Evolutionary conservation across 306 rosid species (phyloP).

Genomic region (Quercus glauca): DNA sequence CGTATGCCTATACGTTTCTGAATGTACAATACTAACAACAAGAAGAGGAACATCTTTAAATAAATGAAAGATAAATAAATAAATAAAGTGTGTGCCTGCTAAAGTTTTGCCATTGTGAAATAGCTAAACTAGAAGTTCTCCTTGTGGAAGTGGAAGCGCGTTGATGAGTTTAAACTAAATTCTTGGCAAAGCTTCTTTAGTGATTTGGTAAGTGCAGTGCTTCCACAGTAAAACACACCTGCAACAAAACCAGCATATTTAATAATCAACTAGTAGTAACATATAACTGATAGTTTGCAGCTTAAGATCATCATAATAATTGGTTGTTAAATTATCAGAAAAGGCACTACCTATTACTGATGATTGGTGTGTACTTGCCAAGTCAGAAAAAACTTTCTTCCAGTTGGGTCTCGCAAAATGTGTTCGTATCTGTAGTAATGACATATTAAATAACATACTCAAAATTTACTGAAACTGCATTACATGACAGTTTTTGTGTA

Average conservation of each 20-base stretch:
- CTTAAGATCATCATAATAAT: neutral
- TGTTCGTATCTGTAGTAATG: slow-evolving; percentile 61
- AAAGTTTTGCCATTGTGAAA: neutral
- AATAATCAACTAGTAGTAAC: neutral
- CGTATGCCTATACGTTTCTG: neutral
- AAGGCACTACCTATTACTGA: slow-evolving; percentile 56
- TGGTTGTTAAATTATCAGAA: neutral
- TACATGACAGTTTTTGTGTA: neutral
- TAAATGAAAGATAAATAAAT: neutral
- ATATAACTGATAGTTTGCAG: neutral
- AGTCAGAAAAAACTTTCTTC: slow-evolving; percentile 58
- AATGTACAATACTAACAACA: neutral
- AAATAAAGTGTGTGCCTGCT: neutral
- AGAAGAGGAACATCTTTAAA: neutral
- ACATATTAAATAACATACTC: neutral
- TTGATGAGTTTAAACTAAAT: slow-evolving; percentile 34
- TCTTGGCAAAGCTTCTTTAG: slow-evolving; percentile 40
- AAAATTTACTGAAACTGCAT: neutral
- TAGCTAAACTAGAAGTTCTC: slow-evolving; percentile 69
- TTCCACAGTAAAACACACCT: slow-evolving; percentile 96
- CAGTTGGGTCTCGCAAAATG: slow-evolving; percentile 95
- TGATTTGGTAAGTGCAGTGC: slow-evolving; percentile 32
- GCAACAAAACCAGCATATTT: slow-evolving; percentile 26
- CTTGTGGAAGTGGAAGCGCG: slow-evolving; percentile 79
- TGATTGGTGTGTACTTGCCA: slow-evolving; percentile 46